Base-by-base conservation (phyloP, 805 yeast species). In the Geotrichum ghanense region DNA sequence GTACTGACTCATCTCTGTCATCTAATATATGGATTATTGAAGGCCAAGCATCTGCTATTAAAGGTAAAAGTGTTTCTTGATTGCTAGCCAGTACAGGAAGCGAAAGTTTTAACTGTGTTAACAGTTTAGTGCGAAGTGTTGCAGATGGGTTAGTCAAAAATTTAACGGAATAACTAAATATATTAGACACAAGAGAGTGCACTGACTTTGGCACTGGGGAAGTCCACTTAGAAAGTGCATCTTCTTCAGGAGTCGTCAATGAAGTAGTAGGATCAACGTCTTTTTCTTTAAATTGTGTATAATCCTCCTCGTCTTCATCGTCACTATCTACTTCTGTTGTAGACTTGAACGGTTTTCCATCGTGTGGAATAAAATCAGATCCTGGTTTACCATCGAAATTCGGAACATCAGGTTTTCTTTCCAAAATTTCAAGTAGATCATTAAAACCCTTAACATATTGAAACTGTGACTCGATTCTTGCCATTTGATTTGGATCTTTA, bases 101-200 rank as follows among this genome's bases (percentile, higher is more conserved):
- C 0, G 71, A 61, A 16, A 65, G 60, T 3, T 61, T 54, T 17
- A 74, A 58, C 1, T 84, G 70, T 25, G 63, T 67, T 46, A 89
- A 59, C 3, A 87, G 71, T 49, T 77, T 80, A 2, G 73, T 58
- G 40, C 76, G 72, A 24, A 90, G 61, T 2, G 70, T 63, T 2
- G 71, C 61, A 0, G 94, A 81, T 1, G 76, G 74, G 54, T 84
- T 92, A 1, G 85, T 78, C 31, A 86, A 63, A 23, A 76, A 69
- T 48, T 85, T 67, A 46, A 84, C 83, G 4, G 90, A 81, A 58
- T 87, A 85, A 3, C 69, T 73, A 45, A 78, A 68, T 2, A 90
- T 78, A 46, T 76, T 75, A 41, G 78, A 75, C 1, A 84, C 63
- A 1, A 80, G 65, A 35, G 63, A 59, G 60, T 85, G 90, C 0